Evolutionary conservation across 257 asterid genomes (phyloP).

Genomic region (Salvia rosmarinus): DNA sequence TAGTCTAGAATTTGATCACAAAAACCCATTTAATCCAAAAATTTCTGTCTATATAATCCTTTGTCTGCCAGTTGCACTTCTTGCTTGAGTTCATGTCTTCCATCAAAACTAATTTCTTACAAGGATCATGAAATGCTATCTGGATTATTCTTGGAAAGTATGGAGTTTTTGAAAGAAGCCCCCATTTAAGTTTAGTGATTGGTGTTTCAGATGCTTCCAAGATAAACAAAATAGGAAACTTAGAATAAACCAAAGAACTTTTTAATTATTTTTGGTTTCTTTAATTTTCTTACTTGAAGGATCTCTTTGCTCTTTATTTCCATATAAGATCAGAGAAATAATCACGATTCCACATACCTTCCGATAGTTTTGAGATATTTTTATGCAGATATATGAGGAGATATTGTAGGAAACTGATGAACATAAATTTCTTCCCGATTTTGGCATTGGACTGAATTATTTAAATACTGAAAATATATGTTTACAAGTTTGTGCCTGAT

Average conservation of each 20-base stretch:
- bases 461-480: background rate
- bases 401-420: background rate
- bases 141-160: conserved; percentile 2
- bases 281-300: too few relatives aligned
- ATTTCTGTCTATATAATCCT: too few relatives aligned
- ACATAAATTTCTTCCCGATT: background rate
- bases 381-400: background rate
- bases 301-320: too few relatives aligned
- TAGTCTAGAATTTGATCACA: too few relatives aligned
- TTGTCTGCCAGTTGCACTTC: too few relatives aligned
- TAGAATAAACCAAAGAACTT: too few relatives aligned
- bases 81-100: background rate
- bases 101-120: conserved; percentile 2
- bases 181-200: conserved; percentile 16
- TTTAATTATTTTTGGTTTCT: too few relatives aligned
- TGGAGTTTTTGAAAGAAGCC: background rate
- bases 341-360: background rate
- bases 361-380: background rate
- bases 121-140: background rate
- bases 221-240: background rate
- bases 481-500: background rate
- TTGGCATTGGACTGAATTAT: background rate
- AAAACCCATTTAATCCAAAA: too few relatives aligned
- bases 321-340: background rate
- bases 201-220: conserved; percentile 1